Evolutionary conservation across 2,329 filamentous ascomycete species (phyloP).

Genomic region (Metarhizium humberi): DNA sequence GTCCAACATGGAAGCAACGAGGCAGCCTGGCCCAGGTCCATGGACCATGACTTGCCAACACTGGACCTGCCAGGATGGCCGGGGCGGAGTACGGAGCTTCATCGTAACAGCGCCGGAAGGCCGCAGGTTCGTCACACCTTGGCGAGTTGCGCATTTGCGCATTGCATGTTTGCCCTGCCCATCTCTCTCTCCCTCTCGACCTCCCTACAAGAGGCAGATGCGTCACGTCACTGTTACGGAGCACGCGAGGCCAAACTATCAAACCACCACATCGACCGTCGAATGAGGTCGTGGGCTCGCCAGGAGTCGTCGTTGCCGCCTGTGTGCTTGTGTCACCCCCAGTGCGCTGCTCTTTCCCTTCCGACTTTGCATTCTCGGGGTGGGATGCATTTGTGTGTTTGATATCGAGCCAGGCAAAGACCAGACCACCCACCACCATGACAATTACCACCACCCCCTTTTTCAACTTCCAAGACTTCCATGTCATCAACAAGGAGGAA

Average conservation of each 20-base stretch:
- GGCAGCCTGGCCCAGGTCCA: too few relatives aligned
- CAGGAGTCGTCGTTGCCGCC: background rate
- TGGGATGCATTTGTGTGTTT: background rate
- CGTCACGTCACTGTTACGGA: background rate
- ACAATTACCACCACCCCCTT: background rate
- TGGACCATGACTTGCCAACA: background rate
- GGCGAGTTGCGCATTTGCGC: background rate
- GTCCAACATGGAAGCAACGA: too few relatives aligned
- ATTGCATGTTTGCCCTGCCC: too few relatives aligned
- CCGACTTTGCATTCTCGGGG: background rate
- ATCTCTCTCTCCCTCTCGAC: too few relatives aligned
- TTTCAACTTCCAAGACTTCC: background rate
- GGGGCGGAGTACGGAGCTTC: slow-evolving; percentile 5
- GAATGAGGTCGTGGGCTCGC: background rate
- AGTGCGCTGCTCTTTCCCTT: background rate
- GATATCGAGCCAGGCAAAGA: background rate
- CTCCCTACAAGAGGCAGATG: background rate
- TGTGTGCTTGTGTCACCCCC: background rate
- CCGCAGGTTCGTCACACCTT: slow-evolving; percentile 5
- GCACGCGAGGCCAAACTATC: background rate
- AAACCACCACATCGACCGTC: background rate
- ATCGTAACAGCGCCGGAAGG: slow-evolving; percentile 5
- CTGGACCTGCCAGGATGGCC: background rate
- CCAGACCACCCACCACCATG: background rate
- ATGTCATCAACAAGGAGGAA: background rate